Percentiles rank a stretch among this genome's conserved stretches.
phyloP scores from a whole-genome alignment of 2,329 filamentous ascomycete species.

The Fusarium sp. region DNA sequence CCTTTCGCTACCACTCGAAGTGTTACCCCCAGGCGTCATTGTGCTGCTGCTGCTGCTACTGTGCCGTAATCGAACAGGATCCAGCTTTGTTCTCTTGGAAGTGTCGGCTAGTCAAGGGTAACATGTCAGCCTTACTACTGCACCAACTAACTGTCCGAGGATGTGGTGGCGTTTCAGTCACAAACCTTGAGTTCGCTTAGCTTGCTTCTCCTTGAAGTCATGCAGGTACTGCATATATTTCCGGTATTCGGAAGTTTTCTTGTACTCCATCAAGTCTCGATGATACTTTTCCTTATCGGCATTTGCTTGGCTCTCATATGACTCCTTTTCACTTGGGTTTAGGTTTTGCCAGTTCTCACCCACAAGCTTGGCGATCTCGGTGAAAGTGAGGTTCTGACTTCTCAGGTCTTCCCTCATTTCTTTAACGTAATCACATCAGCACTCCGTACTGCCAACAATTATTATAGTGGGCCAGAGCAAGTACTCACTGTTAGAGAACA shows the following conservation, averaged over 20 bases:
- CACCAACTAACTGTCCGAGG: not conserved
- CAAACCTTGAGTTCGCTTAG: constrained; percentile 66
- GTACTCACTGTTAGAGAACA: constrained; percentile 83
- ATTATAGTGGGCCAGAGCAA: not conserved
- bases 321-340: constrained; percentile 72
- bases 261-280: constrained; percentile 77
- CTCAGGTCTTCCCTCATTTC: constrained; percentile 83
- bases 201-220: constrained; percentile 81
- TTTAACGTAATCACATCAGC: constrained; percentile 47
- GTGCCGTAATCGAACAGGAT: constrained; percentile 51
- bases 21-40: constrained; percentile 52
- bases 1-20: constrained; percentile 59
- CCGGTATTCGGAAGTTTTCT: constrained; percentile 76
- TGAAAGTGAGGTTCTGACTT: constrained; percentile 80
- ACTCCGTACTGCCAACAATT: not conserved
- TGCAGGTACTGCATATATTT: constrained; percentile 77
- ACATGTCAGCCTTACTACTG: constrained; percentile 15
- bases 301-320: constrained; percentile 77
- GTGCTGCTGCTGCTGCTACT: constrained; percentile 53
- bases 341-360: constrained; percentile 85
- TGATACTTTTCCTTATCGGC: constrained; percentile 81
- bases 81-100: constrained; percentile 61
- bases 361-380: constrained; percentile 84
- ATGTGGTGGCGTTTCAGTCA: constrained; percentile 16
- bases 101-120: constrained; percentile 49